Conservation (phyloP, 106 monocot genomes). For the Dendrobium chrysotoxum region DNA sequence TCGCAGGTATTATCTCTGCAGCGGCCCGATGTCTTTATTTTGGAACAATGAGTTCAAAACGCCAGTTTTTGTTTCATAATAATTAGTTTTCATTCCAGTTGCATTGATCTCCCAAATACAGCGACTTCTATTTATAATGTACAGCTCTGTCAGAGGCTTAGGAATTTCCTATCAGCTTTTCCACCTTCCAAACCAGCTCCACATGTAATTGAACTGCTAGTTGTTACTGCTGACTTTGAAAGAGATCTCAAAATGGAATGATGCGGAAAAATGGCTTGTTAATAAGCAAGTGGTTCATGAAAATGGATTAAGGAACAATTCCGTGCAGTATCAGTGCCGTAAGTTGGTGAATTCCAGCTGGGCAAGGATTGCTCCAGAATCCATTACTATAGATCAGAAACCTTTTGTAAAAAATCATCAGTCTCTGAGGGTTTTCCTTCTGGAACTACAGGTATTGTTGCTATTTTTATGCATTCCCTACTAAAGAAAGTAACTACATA, state of each 20-base stretch:
- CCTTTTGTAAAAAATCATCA: conserved; percentile 9
- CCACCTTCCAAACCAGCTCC: conserved; percentile 72
- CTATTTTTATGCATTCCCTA: neutral
- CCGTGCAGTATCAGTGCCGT: conserved; percentile 18
- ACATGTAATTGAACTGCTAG: conserved; percentile 68
- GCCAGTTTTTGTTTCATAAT: neutral
- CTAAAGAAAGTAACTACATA: neutral
- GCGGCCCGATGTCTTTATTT: no score
- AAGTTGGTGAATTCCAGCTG: conserved; percentile 12
- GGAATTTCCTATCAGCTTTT: conserved; percentile 60
- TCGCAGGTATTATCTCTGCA: conserved; percentile 49
- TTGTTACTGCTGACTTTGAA: conserved; percentile 83
- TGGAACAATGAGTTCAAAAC: neutral
- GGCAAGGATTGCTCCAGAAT: conserved; percentile 37
- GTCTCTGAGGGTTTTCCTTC: conserved; percentile 9
- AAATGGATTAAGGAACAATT: conserved; percentile 40
- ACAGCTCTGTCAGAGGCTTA: conserved; percentile 60
- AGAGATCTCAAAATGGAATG: conserved; percentile 96
- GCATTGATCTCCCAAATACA: conserved; percentile 90
- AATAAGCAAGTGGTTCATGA: conserved; percentile 33
- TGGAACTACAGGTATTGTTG: conserved; percentile 24
- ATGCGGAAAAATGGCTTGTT: conserved; percentile 85
- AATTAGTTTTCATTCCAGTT: conserved; percentile 36
- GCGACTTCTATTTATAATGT: conserved; percentile 67
- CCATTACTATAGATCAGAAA: conserved; percentile 18